Conservation (phyloP, 169 alveolate genomes). For the Cryptosporidium canis region DNA sequence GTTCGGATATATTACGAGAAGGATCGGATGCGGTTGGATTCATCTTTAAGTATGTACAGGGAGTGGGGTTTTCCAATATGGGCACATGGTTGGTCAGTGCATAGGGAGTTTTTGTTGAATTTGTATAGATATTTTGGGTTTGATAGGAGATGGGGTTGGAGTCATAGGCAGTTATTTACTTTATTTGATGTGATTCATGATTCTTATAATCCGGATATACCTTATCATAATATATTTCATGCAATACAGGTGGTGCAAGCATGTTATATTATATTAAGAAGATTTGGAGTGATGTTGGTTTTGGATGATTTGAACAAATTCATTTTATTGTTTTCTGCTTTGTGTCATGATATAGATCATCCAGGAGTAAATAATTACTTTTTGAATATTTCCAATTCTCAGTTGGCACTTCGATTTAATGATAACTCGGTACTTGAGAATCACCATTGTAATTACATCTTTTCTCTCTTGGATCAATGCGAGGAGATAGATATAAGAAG, state of each 20-base stretch:
- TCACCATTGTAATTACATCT: constrained; percentile 78
- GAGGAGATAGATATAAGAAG: constrained; percentile 74
- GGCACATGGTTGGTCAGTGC: constrained; percentile 55
- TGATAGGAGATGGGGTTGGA: constrained; percentile 54
- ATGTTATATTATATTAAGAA: constrained; percentile 72
- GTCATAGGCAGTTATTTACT: background rate
- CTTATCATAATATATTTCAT: constrained; percentile 88
- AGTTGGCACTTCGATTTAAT: constrained; percentile 80
- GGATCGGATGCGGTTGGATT: background rate
- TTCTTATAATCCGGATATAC: constrained; percentile 75
- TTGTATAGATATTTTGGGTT: constrained; percentile 35
- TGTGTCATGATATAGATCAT: constrained; percentile 86
- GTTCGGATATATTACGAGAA: background rate
- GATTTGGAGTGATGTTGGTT: constrained; percentile 66
- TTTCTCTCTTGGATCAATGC: constrained; percentile 21
- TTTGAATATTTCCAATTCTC: constrained; percentile 74
- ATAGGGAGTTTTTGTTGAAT: constrained; percentile 23
- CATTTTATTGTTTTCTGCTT: constrained; percentile 81
- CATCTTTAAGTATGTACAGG: constrained; percentile 21
- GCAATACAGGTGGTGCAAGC: constrained; percentile 86
- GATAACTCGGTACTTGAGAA: constrained; percentile 84
- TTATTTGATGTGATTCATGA: constrained; percentile 50
- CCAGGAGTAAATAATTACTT: constrained; percentile 84
- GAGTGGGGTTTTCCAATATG: constrained; percentile 67
- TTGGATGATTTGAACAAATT: constrained; percentile 77